Base-by-base conservation (phyloP, 1,139 yeast species). In the Hansenula sp. region DNA sequence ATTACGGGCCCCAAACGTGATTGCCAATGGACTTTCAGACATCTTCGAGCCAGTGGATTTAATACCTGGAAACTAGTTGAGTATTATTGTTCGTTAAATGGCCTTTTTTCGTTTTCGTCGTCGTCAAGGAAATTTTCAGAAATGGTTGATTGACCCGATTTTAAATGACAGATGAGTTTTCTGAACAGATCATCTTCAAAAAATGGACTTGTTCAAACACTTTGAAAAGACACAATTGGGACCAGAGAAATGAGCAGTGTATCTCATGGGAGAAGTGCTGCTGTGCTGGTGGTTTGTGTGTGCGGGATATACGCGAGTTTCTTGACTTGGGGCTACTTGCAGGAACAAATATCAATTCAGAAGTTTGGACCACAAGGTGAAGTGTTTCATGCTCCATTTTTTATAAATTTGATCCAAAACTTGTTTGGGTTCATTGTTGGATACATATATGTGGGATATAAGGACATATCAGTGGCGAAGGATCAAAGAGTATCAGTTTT, bases 311-410 rank as follows among this genome's bases (percentile, higher is more conserved):
- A 90, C 56, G 79, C 77, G 2, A 82, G 96, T 30, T 92, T 92
- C 55, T 65, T 92, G 29, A 73, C 92, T 2, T 92, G 98, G 98
- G 90, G 96, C 0, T 73, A 87, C 29, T 73, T 90, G 14, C 97
- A 92, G 57, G 98, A 92, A 60, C 79, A 94, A 39, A 79, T 92
- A 50, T 77, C 89, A 24, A 80, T 94, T 4, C 82, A 82, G 37
- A 79, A 87, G 5, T 89, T 89, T 62, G 89, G 87, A 1, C 34
- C 34, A 24, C 66, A 71, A 7, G 75, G 74, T 32, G 64, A 70
- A 17, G 71, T 69, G 41, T 89, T 87, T 65, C 75, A 79, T 45
- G 82, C 89, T 1, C 92, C 97, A 0, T 69, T 87, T 44, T 71
- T 88, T 18, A 77, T 90, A 45, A 88, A 86, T 52, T 64, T 79